Percentiles rank a stretch among this genome's conserved stretches.
phyloP scores from a whole-genome alignment of 345 rosid genomes.

The Salix koriyanagi region DNA sequence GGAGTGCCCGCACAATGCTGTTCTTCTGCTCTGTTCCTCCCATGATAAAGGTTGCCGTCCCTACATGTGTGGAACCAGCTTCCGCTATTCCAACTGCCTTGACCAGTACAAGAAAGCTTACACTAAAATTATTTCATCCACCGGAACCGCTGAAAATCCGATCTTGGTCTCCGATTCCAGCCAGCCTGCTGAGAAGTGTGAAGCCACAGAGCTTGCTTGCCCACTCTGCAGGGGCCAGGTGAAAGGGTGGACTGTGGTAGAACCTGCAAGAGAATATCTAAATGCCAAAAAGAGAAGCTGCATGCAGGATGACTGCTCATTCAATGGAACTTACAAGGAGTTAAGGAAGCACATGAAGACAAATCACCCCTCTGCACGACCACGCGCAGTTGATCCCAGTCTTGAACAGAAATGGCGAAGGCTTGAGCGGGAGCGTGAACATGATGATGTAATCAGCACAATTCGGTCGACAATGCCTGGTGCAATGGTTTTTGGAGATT shows the following conservation, averaged over 20 bases:
- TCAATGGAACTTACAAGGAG: slow-evolving; percentile 72
- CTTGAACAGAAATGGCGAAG: slow-evolving; percentile 84
- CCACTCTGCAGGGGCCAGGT: slow-evolving; percentile 97
- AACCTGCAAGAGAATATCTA: slow-evolving; percentile 70
- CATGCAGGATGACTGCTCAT: slow-evolving; percentile 87
- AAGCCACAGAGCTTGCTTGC: slow-evolving; percentile 61
- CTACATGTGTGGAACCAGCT: slow-evolving; percentile 98
- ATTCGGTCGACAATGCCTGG: slow-evolving; percentile 88
- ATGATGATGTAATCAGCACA: slow-evolving; percentile 69
- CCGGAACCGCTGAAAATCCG: slow-evolving; percentile 29
- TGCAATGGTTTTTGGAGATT: slow-evolving; percentile 78
- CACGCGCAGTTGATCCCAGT: slow-evolving; percentile 76
- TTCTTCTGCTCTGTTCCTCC: slow-evolving; percentile 95
- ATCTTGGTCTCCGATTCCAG: slow-evolving; percentile 26
- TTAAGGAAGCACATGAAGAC: slow-evolving; percentile 85
- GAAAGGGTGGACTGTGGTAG: slow-evolving; percentile 96
- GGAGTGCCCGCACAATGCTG: slow-evolving; percentile 97
- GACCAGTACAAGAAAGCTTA: slow-evolving; percentile 88
- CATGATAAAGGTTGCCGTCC: slow-evolving; percentile 97
- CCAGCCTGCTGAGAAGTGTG: slow-evolving; percentile 45
- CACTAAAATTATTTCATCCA: slow-evolving; percentile 47
- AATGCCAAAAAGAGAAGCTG: slow-evolving; percentile 78
- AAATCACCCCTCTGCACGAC: slow-evolving; percentile 72
- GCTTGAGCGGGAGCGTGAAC: slow-evolving; percentile 68
- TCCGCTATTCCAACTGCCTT: slow-evolving; percentile 88